A percentile compares a stretch with the other conserved stretches of the same genome.
Conservation (phyloP, 2,329 filamentous ascomycete genomes). For the Ophiocordyceps unilateralis region DNA sequence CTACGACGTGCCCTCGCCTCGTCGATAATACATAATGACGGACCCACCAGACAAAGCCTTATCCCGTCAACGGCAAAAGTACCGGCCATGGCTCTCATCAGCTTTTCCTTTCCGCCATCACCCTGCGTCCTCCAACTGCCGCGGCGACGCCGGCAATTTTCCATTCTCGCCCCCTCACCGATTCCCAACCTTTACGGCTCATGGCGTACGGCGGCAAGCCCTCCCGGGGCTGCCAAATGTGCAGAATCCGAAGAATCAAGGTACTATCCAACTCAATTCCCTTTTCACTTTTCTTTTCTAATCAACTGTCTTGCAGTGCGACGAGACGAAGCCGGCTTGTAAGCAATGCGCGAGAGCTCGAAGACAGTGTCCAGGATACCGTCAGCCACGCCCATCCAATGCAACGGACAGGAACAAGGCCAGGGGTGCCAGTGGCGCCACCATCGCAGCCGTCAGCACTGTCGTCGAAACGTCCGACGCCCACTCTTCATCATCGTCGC, state of each 20-base stretch:
- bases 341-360: conserved; percentile 45
- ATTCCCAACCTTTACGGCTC: neutral
- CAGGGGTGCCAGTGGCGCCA: conserved; percentile 3
- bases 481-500: conserved; percentile 3
- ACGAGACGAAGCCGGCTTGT: conserved; percentile 47
- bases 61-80: neutral
- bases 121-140: neutral
- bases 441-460: conserved; percentile 9
- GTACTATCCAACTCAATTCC: conserved; percentile 16
- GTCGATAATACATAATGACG: neutral
- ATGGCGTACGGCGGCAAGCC: conserved; percentile 51
- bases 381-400: conserved; percentile 54
- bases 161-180: neutral
- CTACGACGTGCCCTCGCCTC: neutral
- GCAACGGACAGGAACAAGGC: conserved; percentile 16
- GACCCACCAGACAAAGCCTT: neutral
- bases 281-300: neutral
- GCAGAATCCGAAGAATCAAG: conserved; percentile 54
- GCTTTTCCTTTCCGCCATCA: neutral
- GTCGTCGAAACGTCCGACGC: conserved; percentile 3
- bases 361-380: conserved; percentile 46
- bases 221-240: conserved; percentile 55
- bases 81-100: neutral
- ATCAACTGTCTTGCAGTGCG: conserved; percentile 30
- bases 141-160: neutral